These are phyloP conservation scores for Radiomyces spectabilis DNA, from an alignment of 192 early-diverging fungal genomes.

Conservation along the genomic window DNA sequence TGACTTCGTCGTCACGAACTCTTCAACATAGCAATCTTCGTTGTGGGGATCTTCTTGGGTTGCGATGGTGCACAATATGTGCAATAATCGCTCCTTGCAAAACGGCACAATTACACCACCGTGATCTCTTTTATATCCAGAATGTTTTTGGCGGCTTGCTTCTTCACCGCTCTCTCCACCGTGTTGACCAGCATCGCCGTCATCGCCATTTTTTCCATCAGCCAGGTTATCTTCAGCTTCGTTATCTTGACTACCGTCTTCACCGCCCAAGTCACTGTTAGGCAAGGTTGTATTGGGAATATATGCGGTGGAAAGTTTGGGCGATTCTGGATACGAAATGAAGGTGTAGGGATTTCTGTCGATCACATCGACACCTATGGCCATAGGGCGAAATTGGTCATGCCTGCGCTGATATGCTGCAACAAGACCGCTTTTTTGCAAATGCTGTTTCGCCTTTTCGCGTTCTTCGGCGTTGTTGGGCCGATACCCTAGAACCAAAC, in stretches of 20 bases:
- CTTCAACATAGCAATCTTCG: slow-evolving; percentile 1
- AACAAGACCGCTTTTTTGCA: slow-evolving; percentile 9
- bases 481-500: slow-evolving; percentile 1
- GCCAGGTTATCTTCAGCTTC: neutral
- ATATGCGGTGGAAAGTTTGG: no score
- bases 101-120: neutral
- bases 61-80: neutral
- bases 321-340: slow-evolving; percentile 1
- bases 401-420: slow-evolving; percentile 4
- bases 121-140: neutral
- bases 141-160: neutral
- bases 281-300: neutral
- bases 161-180: no score
- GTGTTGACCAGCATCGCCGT: no score
- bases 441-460: slow-evolving; percentile 8
- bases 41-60: slow-evolving; percentile 3
- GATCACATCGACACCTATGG: slow-evolving; percentile 4
- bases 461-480: slow-evolving; percentile 6
- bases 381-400: neutral
- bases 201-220: neutral
- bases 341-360: slow-evolving; percentile 1
- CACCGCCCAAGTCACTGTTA: neutral
- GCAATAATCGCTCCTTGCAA: neutral
- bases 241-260: neutral
- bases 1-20: neutral